Base-by-base conservation (phyloP, 2,329 filamentous ascomycete species). In the Dryadomyces quercivorus region DNA sequence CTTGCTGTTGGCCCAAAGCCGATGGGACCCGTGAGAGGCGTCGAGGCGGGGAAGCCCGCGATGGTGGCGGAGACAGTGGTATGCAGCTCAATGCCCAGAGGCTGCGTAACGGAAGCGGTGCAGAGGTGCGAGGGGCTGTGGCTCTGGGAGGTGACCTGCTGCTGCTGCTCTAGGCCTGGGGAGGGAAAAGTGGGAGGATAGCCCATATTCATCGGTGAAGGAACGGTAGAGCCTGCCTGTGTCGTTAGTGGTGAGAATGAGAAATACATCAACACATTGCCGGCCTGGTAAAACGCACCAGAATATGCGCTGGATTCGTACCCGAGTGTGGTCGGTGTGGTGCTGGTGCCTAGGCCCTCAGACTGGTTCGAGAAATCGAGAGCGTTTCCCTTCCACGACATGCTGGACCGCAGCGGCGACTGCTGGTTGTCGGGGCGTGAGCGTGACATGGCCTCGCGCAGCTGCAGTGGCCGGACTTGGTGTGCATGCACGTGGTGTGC, bases 351-450 rank as follows among this genome's bases (percentile, higher is more conserved):
- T 61, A 49, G 31, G 15, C 36, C 42, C 10, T 45, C 40, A 15
- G 40, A n/a, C 34, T 22, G 26, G 43, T 70, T 72, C 12, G 70
- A 72, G 62, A 81, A 83, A 61, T 81, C 78, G 55, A 82, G 73
- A 1, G 75, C 69, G 57, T 80, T 77, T 15, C 77, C 76, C 64
- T 82, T 82, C 80, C 80, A 84, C 13, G 78, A 77, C 76, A 82
- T 79, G 62, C 75, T 79, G 10, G 79, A 73, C 40, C 79, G 71
- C 48, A 83, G 66, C 2, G 80, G 78, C 15, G 79, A 82, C 56
- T 82, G 77, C 15, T 81, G 64, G 12, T 72, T 78, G 50, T 82
- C 79, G 2, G 78, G 76, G 58, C 80, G 72, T 12, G 78, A 75
- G 55, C 79, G 72, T 6, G 73, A 72, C 67, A 81, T 73, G 2